phyloP scores from a whole-genome alignment of 371 early-diverging fungal genomes.

The Encephalitozoon intestinalis region DNA sequence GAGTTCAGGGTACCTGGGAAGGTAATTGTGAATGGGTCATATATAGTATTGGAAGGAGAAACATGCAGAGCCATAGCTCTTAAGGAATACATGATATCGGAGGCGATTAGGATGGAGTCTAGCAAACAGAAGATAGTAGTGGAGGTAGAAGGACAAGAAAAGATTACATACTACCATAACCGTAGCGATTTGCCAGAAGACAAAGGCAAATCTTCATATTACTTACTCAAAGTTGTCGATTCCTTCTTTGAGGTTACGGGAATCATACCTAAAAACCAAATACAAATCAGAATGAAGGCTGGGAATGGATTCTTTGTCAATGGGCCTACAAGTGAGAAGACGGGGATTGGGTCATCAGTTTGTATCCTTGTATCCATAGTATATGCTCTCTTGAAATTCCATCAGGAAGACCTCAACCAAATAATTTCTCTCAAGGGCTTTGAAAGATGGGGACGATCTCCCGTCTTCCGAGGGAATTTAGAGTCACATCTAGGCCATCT shows the following conservation, averaged over 20 bases:
- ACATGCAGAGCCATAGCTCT: background rate
- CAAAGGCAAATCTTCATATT: background rate
- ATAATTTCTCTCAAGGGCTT: background rate
- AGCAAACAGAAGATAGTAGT: background rate
- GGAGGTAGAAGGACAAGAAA: background rate
- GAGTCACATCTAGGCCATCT: background rate
- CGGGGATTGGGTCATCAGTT: slow-evolving; percentile 29
- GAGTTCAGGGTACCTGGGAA: slow-evolving; percentile 31
- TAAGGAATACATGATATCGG: background rate
- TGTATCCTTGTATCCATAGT: slow-evolving; percentile 14
- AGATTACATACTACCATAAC: background rate
- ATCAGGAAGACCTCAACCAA: background rate
- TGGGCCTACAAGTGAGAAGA: background rate
- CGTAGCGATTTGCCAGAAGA: background rate
- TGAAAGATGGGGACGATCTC: background rate
- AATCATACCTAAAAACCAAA: background rate
- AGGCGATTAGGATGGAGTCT: background rate
- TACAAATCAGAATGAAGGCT: background rate
- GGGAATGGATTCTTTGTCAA: slow-evolving; percentile 15
- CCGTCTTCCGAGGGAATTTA: background rate
- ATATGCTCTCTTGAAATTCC: background rate
- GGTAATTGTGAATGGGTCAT: slow-evolving; percentile 32
- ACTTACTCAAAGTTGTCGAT: background rate
- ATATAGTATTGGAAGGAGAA: slow-evolving; percentile 29
- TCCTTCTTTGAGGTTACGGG: background rate